These are phyloP conservation scores for Lichtheimia corymbifera DNA, from an alignment of 371 early-diverging fungal genomes.

Conservation along the genomic window DNA sequence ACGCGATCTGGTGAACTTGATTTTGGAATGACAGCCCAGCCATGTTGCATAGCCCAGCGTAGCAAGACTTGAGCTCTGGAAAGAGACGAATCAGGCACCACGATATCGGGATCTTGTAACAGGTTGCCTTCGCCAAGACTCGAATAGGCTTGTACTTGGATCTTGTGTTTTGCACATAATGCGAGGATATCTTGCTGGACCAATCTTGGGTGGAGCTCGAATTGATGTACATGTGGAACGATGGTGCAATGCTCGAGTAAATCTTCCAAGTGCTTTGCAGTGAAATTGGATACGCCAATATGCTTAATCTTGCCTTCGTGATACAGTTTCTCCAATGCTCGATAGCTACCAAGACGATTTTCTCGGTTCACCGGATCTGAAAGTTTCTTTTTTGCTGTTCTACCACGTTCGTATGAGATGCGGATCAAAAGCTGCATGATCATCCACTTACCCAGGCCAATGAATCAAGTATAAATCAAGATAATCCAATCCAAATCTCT, in stretches of 20 bases:
- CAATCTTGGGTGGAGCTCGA: constrained; percentile 71
- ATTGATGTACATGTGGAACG: constrained; percentile 74
- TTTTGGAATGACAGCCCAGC: constrained; percentile 68
- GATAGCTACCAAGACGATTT: constrained; percentile 56
- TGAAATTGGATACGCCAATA: constrained; percentile 80
- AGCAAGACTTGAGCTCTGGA: constrained; percentile 74
- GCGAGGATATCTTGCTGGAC: constrained; percentile 37
- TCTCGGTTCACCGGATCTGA: constrained; percentile 56
- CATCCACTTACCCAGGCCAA: constrained; percentile 39
- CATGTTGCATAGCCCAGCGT: constrained; percentile 77
- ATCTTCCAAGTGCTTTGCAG: constrained; percentile 57
- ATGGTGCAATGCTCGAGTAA: constrained; percentile 60
- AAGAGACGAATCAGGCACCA: constrained; percentile 33
- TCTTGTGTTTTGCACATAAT: constrained; percentile 32
- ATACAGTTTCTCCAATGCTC: constrained; percentile 58
- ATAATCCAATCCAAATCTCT: constrained; percentile 67
- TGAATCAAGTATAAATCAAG: constrained; percentile 85
- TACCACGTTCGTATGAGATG: constrained; percentile 1
- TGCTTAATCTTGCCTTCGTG: constrained; percentile 54
- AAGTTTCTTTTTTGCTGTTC: constrained; percentile 37
- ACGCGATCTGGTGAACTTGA: constrained; percentile 54
- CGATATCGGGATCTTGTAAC: constrained; percentile 43
- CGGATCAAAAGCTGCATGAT: background rate
- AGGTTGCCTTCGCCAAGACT: constrained; percentile 86
- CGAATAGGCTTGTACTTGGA: constrained; percentile 85